Percentiles rank a stretch among this genome's conserved stretches.
Evolutionary conservation across 441 rosid species (phyloP).

Genomic region (Adansonia grandidieri): DNA sequence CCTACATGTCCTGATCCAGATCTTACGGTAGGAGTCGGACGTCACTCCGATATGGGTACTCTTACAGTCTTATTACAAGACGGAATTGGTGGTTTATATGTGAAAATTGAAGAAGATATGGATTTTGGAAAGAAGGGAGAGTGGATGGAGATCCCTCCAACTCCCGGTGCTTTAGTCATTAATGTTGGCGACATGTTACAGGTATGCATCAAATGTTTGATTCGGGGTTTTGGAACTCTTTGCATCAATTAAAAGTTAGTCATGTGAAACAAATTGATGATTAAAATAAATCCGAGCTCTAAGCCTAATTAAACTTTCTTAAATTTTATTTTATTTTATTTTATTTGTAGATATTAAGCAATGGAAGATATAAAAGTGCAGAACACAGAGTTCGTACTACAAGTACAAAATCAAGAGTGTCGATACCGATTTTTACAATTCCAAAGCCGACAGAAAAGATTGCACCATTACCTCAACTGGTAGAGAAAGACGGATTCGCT

Average conservation of each 20-base stretch:
- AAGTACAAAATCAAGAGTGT: not conserved
- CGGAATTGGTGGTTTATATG: constrained; percentile 59
- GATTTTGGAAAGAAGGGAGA: constrained; percentile 33
- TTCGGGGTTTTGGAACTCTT: too few species aligned
- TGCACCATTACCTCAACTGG: not conserved
- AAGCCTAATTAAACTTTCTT: not conserved
- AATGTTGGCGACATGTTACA: constrained; percentile 62
- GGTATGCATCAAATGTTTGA: not conserved
- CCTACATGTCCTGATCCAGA: constrained; percentile 66
- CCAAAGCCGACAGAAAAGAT: not conserved
- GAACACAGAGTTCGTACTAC: constrained; percentile 30
- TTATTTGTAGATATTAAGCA: constrained; percentile 37
- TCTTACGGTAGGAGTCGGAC: constrained; percentile 62
- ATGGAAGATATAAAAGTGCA: constrained; percentile 65
- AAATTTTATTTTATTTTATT: not conserved
- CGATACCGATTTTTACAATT: not conserved
- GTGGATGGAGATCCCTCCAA: constrained; percentile 46
- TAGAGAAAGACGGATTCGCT: not conserved
- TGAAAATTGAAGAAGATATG: constrained; percentile 39
- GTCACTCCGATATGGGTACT: constrained; percentile 63
- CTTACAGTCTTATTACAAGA: constrained; percentile 58
- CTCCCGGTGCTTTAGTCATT: constrained; percentile 39
- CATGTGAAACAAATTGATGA: not conserved
- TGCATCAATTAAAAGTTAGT: too few species aligned
- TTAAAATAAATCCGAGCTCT: not conserved